Conservation (phyloP, 441 rosid species). For the Populus tomentosa region DNA sequence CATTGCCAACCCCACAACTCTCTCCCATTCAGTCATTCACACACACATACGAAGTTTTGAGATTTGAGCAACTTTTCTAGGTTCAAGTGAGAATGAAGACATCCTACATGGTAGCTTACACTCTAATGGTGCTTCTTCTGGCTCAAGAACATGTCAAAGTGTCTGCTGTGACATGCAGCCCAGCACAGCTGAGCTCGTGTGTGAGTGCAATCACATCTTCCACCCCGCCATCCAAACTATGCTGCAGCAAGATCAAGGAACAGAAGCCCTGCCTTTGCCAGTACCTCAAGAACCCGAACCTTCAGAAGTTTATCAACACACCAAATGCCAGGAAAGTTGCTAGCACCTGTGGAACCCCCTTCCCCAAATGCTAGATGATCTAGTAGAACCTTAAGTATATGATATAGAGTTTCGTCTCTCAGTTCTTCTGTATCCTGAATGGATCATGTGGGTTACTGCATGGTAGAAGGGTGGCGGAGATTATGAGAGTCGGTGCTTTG, state of each 20-base stretch:
- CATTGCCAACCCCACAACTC: conserved; percentile 18
- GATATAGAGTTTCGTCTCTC: background rate
- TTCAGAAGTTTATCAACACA: conserved; percentile 53
- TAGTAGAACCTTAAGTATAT: background rate
- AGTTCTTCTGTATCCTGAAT: background rate
- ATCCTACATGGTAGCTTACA: conserved; percentile 28
- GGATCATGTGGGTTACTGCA: background rate
- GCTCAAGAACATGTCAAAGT: conserved; percentile 30
- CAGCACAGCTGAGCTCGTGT: conserved; percentile 63
- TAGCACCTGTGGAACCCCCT: conserved; percentile 58
- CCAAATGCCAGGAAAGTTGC: conserved; percentile 88
- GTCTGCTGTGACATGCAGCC: conserved; percentile 64
- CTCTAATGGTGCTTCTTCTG: conserved; percentile 36
- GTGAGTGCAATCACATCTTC: conserved; percentile 57
- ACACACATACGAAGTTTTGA: background rate
- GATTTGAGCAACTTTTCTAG: background rate
- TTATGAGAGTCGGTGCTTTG: background rate
- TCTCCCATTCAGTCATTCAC: background rate
- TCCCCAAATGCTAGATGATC: conserved; percentile 53
- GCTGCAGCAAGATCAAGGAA: conserved; percentile 81
- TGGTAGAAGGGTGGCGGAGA: background rate
- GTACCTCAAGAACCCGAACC: conserved; percentile 60
- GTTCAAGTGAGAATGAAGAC: conserved; percentile 37
- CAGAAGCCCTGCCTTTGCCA: conserved; percentile 93
- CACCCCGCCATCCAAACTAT: conserved; percentile 51